Percentiles rank a stretch among this genome's conserved stretches.
Conservation (phyloP, 768 basidiomycete genomes). For the Tubosaeta sp. region DNA sequence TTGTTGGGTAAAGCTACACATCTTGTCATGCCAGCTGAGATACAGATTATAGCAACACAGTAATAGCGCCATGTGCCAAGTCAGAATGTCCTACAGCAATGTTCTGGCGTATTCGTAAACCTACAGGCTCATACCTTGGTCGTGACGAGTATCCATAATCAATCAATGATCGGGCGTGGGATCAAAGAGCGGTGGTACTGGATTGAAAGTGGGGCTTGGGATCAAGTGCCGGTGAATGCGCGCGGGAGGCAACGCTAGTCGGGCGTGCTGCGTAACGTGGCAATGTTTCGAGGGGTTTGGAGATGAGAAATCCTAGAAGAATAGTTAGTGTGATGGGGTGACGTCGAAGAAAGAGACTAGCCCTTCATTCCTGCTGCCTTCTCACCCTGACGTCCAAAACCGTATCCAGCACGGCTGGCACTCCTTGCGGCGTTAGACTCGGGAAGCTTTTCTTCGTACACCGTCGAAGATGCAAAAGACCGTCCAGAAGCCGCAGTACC, state of each 20-base stretch:
- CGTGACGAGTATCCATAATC: conserved; percentile 14
- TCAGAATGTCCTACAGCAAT: conserved; percentile 10
- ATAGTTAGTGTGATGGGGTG: conserved; percentile 2
- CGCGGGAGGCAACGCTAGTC: conserved; percentile 22
- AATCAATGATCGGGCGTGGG: conserved; percentile 14
- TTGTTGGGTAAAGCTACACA: conserved; percentile 25
- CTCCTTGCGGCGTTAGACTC: conserved; percentile 21
- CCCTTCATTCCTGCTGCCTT: conserved; percentile 65
- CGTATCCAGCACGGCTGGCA: conserved; percentile 49
- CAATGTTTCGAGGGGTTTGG: conserved; percentile 57
- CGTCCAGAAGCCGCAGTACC: conserved; percentile 20
- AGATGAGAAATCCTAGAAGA: conserved; percentile 47
- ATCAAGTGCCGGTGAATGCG: conserved; percentile 18
- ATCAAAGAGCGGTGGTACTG: conserved; percentile 27
- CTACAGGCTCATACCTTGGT: conserved; percentile 14
- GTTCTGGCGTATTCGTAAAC: conserved; percentile 15
- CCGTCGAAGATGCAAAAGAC: conserved; percentile 25
- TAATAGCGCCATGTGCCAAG: conserved; percentile 4
- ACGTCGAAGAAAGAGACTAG: conserved; percentile 12
- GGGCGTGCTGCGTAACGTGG: conserved; percentile 52
- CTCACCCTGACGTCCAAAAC: conserved; percentile 80
- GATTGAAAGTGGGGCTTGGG: conserved; percentile 25
- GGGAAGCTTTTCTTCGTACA: conserved; percentile 28
- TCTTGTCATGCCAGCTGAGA: conserved; percentile 15
- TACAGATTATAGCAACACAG: conserved; percentile 20